Base-by-base conservation (phyloP, 108 stramenopile species). In the Asterionellopsis glacialis region DNA sequence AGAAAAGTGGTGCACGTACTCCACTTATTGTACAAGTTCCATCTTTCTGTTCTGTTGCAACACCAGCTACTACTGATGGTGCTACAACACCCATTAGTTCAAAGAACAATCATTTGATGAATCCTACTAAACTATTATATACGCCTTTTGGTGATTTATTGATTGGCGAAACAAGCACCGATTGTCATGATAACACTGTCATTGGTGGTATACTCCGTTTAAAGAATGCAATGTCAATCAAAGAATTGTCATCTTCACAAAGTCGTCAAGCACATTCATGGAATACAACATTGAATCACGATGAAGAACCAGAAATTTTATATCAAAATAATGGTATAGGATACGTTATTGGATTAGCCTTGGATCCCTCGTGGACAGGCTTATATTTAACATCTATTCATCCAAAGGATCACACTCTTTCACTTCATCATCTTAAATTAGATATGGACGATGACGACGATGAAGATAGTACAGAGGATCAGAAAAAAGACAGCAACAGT, bases 61-160 rank as follows among this genome's bases (percentile, higher is more conserved):
- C n/a, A n/a, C 19, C 38, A 11, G 41, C 33, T 33, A 33, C 33
- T 2, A 33, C 33, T 5, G 33, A 33, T 2, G 33, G 5, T 33
- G 33, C 33, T 33, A 7, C 33, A n/a, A n/a, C n/a, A n/a, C n/a
- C n/a, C n/a, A n/a, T n/a, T n/a, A n/a, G n/a, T 13, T 15, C 16
- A 12, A 42, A 38, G 25, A 55, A 45, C 63, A 68, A 69, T 33
- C 62, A 81, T 47, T 22, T 85, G 11, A 16, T 40, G 27, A 67
- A 70, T 50, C 83, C 90, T 19, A 68, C 56, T 22, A 64, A 67
- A 43, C 45, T 88, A 44, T 64, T 81, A 12, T 77, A 79, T 52
- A 84, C 81, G 0, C 84, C 86, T 11, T 83, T 76, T 65, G 83
- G 84, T 10, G 90, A 91, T 63, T 80, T 91, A 67, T 13, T 91